Evolutionary conservation across 2,329 filamentous ascomycete species (phyloP), one percentile per base, ranked within the genome.

Genomic region (Aspergillus uvarum): DNA sequence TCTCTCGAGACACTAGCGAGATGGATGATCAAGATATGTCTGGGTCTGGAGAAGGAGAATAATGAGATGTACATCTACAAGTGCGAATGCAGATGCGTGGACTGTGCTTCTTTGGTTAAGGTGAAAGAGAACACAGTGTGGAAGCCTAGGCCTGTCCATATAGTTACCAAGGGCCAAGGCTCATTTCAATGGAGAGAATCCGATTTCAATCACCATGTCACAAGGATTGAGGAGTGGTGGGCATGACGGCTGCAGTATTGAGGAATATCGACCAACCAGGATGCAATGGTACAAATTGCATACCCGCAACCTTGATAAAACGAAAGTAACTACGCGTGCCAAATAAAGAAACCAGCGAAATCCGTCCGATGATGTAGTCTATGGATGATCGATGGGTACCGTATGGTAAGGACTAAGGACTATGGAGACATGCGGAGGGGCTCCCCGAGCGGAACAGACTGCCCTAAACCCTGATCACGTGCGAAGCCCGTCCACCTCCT

Each of bases 391-490:
- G 14, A 55, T 26, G 16, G 16, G 19, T 21, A 21, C 32, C 3
- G n/a, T 38, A 52, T 32, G 4, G n/a, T 29, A 29, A 22, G 31
- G 31, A 29, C 26, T 29, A 35, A 26, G 35, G 56, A 61, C 48
- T 59, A 59, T 60, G 61, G 61, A 59, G 61, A 63, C 31, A 31
- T 48, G 54, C 54, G 54, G 48, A 49, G 50, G 47, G 44, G 52
- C 32, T 35, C 32, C 19, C 47, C 48, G 35, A 31, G 16, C 44
- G 49, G 52, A 29, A 32, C 48, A 32, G 53, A 53, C 22, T 31
- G 19, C 19, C 44, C 60, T 77, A 78, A 76, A 76, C 76, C 68
- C 76, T 75, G 77, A 74, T 67, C 61, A 61, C 52, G 51, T 59
- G 42, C 38, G 35, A 19, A 16, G 54, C 56, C 51, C 65, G 65